Evolutionary conservation across 2,329 filamentous ascomycete species (phyloP), one percentile per base, ranked within the genome.

Genomic region (Pseudogymnoascus sp.): DNA sequence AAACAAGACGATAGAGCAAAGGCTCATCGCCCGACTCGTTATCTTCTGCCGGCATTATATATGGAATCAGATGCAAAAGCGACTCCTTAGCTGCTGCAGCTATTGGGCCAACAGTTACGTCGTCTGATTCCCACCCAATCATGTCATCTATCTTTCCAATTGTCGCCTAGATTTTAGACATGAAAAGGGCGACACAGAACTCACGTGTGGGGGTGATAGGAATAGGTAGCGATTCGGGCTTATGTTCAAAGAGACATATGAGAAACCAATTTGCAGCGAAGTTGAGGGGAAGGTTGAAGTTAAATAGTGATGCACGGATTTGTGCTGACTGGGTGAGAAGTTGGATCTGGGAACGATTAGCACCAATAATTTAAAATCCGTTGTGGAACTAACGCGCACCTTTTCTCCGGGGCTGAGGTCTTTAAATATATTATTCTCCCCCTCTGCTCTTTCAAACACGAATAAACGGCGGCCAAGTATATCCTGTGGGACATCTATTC

Each of bases 1-100:
- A 68, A 60, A 75, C 73, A n/a, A 73, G 66, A 19, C 69, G 71
- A 64, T 74, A 74, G 7, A 72, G 38, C 63, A 62, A 63, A 40
- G 56, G 59, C 63, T 64, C 42, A 40, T 65, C 59, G 53, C 7
- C 37, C 7, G 37, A 17, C 37, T 17, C 37, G 15, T 38, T 9
- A 9, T 61, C 60, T 19, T 64, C 66, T 64, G 7, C 29, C 59
- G 63, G 62, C 42, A 65, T 63, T 17, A 66, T 66, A 15, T 65
- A 29, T 59, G 70, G 71, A 62, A 74, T 67, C 2, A 71, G 62
- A 10, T 65, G 67, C 3, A 74, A 65, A 2, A 75, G 67, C 26
- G 68, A 69, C 46, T 70, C 59, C 63, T 71, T 72, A 11, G 71
- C 70, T 7, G 65, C 62, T 7, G 64, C 59, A 19, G 67, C 64